Conservation (phyloP, 257 asterid genomes). For the Solanum bulbocastanum region DNA sequence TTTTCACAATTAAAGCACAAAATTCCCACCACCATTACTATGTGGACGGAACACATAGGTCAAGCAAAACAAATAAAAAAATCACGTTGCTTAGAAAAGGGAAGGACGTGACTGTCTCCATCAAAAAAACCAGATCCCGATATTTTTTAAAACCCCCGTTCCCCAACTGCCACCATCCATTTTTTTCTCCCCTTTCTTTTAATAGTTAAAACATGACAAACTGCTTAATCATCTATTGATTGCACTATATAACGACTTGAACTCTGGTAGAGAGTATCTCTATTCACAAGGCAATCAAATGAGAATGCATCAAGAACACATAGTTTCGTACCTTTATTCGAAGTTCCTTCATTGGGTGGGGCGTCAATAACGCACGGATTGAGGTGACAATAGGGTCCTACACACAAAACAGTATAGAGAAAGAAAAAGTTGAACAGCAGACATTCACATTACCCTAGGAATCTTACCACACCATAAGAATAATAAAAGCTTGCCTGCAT, state of each 20-base stretch:
- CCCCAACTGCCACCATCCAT: neutral
- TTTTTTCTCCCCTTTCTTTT: neutral
- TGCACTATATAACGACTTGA: neutral
- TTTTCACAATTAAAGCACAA: neutral
- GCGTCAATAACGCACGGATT: neutral
- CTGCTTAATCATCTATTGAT: neutral
- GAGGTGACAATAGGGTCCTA: neutral
- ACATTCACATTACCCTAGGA: neutral
- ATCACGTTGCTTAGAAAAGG: neutral
- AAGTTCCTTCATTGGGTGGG: neutral
- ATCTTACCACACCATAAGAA: neutral
- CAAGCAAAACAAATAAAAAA: neutral
- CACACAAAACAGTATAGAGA: neutral
- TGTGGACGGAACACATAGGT: neutral
- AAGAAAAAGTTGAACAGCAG: neutral
- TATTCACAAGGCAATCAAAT: neutral
- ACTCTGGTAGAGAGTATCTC: neutral
- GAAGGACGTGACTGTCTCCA: neutral
- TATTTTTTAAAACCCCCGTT: neutral
- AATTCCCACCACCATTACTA: neutral
- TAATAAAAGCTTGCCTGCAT: neutral
- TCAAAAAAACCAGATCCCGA: neutral
- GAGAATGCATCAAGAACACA: neutral
- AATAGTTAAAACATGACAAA: neutral
- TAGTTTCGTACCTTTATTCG: neutral